Percentiles rank a stretch among this genome's conserved stretches.
Evolutionary conservation across 768 basidiomycete genomes (phyloP).

Genomic region (Paxillus involutus): DNA sequence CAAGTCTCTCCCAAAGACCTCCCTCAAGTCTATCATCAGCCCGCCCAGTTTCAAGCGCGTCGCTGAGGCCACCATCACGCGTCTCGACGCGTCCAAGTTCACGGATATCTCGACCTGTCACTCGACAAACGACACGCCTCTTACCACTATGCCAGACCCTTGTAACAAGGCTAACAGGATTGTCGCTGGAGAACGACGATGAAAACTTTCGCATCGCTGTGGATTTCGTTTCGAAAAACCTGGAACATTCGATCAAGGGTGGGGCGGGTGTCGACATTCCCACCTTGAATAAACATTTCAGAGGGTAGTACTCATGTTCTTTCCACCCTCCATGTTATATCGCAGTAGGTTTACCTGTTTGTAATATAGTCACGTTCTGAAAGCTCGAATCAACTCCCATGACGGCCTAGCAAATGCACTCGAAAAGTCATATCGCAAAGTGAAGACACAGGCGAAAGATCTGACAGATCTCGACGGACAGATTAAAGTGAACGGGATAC

Average conservation of each 20-base stretch:
- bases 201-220: slow-evolving; percentile 48
- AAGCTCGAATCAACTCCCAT: slow-evolving; percentile 67
- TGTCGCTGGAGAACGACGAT: slow-evolving; percentile 42
- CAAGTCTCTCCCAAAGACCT: slow-evolving; percentile 41
- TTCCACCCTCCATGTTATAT: slow-evolving; percentile 1
- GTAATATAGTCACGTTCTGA: slow-evolving; percentile 52
- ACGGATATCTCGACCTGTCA: slow-evolving; percentile 51
- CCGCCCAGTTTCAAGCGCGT: slow-evolving; percentile 44
- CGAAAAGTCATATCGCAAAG: slow-evolving; percentile 46
- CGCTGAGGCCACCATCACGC: slow-evolving; percentile 33
- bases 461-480: slow-evolving; percentile 63
- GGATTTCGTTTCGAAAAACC: slow-evolving; percentile 56
- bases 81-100: slow-evolving; percentile 39
- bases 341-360: slow-evolving; percentile 11
- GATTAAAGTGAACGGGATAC: slow-evolving; percentile 48
- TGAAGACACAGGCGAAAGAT: slow-evolving; percentile 50
- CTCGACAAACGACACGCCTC: slow-evolving; percentile 50
- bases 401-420: slow-evolving; percentile 64
- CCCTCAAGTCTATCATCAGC: slow-evolving; percentile 49
- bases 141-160: slow-evolving; percentile 54
- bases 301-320: slow-evolving; percentile 43
- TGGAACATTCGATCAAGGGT: slow-evolving; percentile 61
- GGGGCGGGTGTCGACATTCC: slow-evolving; percentile 56
- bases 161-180: slow-evolving; percentile 52
- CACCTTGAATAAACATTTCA: slow-evolving; percentile 49